A percentile compares a stretch with the other conserved stretches of the same genome.
These are phyloP conservation scores for Suhomyces chickasaworum DNA, from an alignment of 1,139 yeast species.

Conservation along the genomic window DNA sequence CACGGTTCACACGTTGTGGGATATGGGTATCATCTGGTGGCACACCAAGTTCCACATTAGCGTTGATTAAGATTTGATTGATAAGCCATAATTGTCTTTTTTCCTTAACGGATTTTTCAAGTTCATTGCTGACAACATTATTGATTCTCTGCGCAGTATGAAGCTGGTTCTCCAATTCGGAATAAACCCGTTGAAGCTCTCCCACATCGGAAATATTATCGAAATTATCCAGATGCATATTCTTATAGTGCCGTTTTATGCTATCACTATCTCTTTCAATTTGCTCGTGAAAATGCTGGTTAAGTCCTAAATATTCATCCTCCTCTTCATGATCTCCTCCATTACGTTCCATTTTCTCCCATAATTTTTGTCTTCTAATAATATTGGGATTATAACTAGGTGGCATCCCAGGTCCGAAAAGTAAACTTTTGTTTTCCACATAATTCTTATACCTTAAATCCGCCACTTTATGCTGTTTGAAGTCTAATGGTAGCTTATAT, in stretches of 20 bases:
- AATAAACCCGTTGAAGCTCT: conserved; percentile 24
- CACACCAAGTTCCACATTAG: conserved; percentile 42
- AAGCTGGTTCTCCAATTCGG: conserved; percentile 23
- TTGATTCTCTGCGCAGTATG: conserved; percentile 54
- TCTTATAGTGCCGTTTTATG: conserved; percentile 10
- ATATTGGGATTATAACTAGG: conserved; percentile 14
- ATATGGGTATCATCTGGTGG: conserved; percentile 27
- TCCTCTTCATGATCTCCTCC: conserved; percentile 12
- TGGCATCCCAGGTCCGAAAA: conserved; percentile 10
- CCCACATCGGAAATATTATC: conserved; percentile 23
- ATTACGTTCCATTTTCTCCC: conserved; percentile 14
- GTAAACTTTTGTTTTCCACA: conserved; percentile 16
- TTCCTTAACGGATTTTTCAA: conserved; percentile 36
- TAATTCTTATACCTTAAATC: conserved; percentile 32
- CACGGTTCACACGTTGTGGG: conserved; percentile 29
- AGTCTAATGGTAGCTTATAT: conserved; percentile 34
- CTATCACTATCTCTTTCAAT: conserved; percentile 10
- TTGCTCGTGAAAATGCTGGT: conserved; percentile 12
- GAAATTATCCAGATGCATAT: conserved; percentile 13
- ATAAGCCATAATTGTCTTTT: conserved; percentile 53
- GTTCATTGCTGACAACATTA: conserved; percentile 44
- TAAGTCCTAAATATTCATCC: conserved; percentile 9
- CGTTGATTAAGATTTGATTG: conserved; percentile 61
- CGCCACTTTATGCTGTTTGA: conserved; percentile 40
- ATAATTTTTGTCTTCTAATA: conserved; percentile 19